Percentiles rank a stretch among this genome's conserved stretches.
These are phyloP conservation scores for Psidium guajava DNA, from an alignment of 345 rosid species.

Conservation along the genomic window DNA sequence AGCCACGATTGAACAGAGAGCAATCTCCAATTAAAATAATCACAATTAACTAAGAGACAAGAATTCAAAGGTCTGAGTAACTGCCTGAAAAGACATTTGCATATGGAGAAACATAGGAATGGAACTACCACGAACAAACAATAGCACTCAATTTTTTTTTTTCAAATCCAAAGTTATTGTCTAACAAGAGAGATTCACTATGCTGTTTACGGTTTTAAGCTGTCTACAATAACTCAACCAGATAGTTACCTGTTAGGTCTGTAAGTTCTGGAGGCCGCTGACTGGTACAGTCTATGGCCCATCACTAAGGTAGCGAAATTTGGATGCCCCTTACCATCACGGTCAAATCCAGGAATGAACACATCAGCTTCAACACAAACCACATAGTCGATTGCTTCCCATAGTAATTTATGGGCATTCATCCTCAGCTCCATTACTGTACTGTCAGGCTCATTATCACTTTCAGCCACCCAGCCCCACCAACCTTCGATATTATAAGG, in stretches of 20 bases:
- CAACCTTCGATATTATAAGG: slow-evolving; percentile 90
- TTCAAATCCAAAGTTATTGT: background rate
- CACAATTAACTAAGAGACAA: background rate
- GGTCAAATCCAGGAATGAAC: slow-evolving; percentile 76
- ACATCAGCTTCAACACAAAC: slow-evolving; percentile 91
- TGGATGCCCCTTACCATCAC: slow-evolving; percentile 93
- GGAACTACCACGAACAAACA: background rate
- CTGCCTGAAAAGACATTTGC: background rate
- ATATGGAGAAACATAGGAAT: background rate
- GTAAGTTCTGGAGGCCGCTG: slow-evolving; percentile 69
- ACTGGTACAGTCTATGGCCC: slow-evolving; percentile 92
- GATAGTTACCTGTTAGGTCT: slow-evolving; percentile 73
- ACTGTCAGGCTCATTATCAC: slow-evolving; percentile 96
- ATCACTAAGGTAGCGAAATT: slow-evolving; percentile 87
- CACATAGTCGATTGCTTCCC: slow-evolving; percentile 92
- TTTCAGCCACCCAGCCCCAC: slow-evolving; percentile 99
- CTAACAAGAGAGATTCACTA: background rate
- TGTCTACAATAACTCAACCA: background rate
- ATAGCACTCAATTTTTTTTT: background rate
- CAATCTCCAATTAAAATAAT: background rate
- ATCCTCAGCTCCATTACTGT: slow-evolving; percentile 93
- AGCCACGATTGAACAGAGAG: background rate
- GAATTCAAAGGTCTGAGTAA: background rate
- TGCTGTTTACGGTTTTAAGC: background rate
- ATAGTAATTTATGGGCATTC: slow-evolving; percentile 85